Percentiles rank a stretch among this genome's conserved stretches.
phyloP scores from a whole-genome alignment of 805 yeast genomes.

The Pichia manshurica region DNA sequence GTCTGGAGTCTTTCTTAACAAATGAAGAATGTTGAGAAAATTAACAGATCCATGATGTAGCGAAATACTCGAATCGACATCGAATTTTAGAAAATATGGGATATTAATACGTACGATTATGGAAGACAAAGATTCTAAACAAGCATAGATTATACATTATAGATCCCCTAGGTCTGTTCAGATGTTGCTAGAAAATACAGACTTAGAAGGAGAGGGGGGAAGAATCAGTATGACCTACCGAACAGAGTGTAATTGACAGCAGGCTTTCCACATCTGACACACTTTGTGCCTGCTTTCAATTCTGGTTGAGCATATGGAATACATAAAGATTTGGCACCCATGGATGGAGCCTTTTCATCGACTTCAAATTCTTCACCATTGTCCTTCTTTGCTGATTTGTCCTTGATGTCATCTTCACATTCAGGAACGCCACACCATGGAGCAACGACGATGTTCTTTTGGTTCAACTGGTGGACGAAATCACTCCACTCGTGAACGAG shows the following conservation, averaged over 20 bases:
- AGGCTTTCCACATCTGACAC: constrained; percentile 73
- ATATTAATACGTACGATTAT: not conserved
- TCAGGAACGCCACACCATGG: constrained; percentile 97
- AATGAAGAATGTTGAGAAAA: no score
- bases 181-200: no score
- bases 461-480: constrained; percentile 87
- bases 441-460: constrained; percentile 81
- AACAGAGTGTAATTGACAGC: constrained; percentile 90
- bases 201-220: no score
- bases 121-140: not conserved
- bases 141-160: no score
- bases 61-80: no score
- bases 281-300: constrained; percentile 71
- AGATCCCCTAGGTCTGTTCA: no score
- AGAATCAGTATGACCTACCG: constrained; percentile 87
- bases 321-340: constrained; percentile 99
- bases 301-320: constrained; percentile 91
- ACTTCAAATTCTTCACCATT: constrained; percentile 80
- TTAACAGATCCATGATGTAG: no score
- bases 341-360: constrained; percentile 95
- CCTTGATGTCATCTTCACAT: constrained; percentile 97
- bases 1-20: no score
- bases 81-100: not conserved
- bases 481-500: constrained; percentile 81
- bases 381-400: constrained; percentile 71